Conservation (phyloP, 306 rosid species). For the Prinsepia uniflora region DNA sequence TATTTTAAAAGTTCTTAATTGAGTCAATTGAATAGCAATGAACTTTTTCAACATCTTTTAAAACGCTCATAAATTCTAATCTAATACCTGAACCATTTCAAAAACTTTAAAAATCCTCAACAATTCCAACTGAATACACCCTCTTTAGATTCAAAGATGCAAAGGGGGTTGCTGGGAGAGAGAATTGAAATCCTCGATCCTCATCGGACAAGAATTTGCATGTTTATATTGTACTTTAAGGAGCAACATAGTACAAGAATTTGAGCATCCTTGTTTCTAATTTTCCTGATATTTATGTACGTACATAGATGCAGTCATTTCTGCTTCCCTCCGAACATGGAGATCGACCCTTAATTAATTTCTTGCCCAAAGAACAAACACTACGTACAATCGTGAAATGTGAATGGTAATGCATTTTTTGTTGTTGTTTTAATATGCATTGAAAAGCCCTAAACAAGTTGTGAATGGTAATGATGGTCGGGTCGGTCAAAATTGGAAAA, state of each 20-base stretch:
- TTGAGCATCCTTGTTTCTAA: background rate
- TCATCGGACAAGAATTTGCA: background rate
- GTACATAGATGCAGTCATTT: background rate
- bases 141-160: no score
- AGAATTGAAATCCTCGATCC: slow-evolving; percentile 4
- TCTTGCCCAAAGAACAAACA: background rate
- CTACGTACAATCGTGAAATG: background rate
- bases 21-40: no score
- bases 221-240: slow-evolving; percentile 1
- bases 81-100: no score
- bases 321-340: background rate
- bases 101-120: no score
- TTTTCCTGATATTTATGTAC: background rate
- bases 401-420: no score
- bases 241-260: background rate
- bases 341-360: background rate
- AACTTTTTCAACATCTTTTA: no score
- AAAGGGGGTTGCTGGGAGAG: background rate
- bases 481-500: background rate
- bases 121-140: no score
- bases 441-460: no score
- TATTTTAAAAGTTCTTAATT: no score
- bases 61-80: no score
- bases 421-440: no score
- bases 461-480: no score